Conservation (phyloP, 495 filamentous ascomycete species). For the Talaromyces borbonicus region DNA sequence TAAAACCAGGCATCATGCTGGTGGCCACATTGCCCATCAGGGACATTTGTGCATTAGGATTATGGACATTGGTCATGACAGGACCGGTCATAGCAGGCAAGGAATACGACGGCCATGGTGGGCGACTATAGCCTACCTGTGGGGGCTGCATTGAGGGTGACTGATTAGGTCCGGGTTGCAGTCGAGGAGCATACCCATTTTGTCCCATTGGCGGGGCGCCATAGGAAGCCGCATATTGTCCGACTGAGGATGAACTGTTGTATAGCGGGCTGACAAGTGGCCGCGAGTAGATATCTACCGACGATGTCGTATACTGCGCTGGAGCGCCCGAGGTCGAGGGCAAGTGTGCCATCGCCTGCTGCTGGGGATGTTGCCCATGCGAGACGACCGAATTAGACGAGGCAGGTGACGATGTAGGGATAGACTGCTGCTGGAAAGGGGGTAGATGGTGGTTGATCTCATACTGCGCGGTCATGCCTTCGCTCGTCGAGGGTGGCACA, state of each 20-base stretch:
- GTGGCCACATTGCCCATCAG: slow-evolving; percentile 55
- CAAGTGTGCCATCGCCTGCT: slow-evolving; percentile 24
- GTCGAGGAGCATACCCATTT: slow-evolving; percentile 30
- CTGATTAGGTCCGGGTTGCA: slow-evolving; percentile 35
- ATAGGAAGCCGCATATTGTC: slow-evolving; percentile 43
- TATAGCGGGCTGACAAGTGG: slow-evolving; percentile 49
- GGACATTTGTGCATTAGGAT: slow-evolving; percentile 57
- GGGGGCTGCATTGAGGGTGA: slow-evolving; percentile 39
- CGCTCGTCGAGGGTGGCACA: slow-evolving; percentile 40
- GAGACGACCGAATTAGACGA: slow-evolving; percentile 15
- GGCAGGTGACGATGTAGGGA: slow-evolving; percentile 35
- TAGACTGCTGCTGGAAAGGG: slow-evolving; percentile 41
- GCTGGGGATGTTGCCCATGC: slow-evolving; percentile 24
- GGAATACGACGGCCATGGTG: slow-evolving; percentile 46
- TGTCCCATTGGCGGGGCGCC: slow-evolving; percentile 45
- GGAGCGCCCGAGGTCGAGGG: slow-evolving; percentile 46
- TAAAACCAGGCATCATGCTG: slow-evolving; percentile 38
- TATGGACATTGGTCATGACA: slow-evolving; percentile 69
- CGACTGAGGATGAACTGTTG: slow-evolving; percentile 46
- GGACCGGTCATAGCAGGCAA: slow-evolving; percentile 55
- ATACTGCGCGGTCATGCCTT: slow-evolving; percentile 41
- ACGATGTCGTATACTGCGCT: slow-evolving; percentile 43
- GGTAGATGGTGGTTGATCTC: slow-evolving; percentile 49
- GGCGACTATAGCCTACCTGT: slow-evolving; percentile 31
- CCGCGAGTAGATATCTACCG: slow-evolving; percentile 55